Percentiles rank a stretch among this genome's conserved stretches.
Evolutionary conservation across 257 asterid genomes (phyloP).

Genomic region (Solanum megistacrolobum): DNA sequence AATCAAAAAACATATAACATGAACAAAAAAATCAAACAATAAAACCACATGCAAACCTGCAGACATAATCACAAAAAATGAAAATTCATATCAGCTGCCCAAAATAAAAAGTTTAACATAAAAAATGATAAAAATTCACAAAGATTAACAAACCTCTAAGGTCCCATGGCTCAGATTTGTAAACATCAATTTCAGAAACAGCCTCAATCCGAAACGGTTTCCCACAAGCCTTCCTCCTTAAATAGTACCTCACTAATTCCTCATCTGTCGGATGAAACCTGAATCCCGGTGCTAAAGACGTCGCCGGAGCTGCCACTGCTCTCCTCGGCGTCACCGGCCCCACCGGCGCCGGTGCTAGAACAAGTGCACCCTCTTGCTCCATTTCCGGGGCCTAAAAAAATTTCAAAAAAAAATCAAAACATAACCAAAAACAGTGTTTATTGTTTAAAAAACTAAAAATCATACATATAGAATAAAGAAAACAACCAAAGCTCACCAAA

Average conservation of each 20-base stretch:
- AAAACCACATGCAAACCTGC: neutral
- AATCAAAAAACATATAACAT: neutral
- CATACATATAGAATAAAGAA: neutral
- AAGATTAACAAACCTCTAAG: constrained; percentile 44
- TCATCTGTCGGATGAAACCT: constrained; percentile 96
- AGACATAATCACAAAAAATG: neutral
- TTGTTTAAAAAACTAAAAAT: neutral
- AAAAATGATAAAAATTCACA: neutral
- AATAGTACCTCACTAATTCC: constrained; percentile 77
- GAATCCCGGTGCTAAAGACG: constrained; percentile 89
- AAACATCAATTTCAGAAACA: constrained; percentile 82
- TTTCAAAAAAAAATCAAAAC: neutral
- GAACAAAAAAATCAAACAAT: neutral
- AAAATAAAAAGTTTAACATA: neutral
- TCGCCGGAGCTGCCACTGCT: constrained; percentile 34
- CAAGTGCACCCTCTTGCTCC: constrained; percentile 40
- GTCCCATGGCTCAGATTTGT: constrained; percentile 98
- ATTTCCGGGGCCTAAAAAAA: neutral
- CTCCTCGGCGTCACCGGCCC: constrained; percentile 20
- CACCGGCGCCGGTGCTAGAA: constrained; percentile 7
- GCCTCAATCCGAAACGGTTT: constrained; percentile 83
- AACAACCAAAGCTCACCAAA: neutral
- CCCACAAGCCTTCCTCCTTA: constrained; percentile 77
- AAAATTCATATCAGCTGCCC: constrained; percentile 2
- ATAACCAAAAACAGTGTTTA: neutral